Percentiles rank a stretch among this genome's conserved stretches.
These are phyloP conservation scores for Cardamine chenopodiifolia DNA, from an alignment of 345 rosid species.

Conservation along the genomic window DNA sequence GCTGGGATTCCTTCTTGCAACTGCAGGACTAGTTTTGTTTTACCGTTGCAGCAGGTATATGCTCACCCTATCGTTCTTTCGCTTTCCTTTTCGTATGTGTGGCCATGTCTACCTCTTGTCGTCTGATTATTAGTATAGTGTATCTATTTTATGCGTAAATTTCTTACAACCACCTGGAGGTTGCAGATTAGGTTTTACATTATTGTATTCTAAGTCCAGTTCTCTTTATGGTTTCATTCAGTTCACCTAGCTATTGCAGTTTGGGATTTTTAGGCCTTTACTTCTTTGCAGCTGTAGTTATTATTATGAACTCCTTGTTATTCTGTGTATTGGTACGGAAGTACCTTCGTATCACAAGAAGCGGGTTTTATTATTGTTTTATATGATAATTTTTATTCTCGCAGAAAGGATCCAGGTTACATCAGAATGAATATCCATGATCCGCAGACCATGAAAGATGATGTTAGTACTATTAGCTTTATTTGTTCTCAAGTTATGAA, in stretches of 20 bases:
- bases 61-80: conserved; percentile 11
- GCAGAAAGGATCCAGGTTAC: conserved; percentile 97
- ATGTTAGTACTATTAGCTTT: conserved; percentile 55
- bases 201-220: background rate
- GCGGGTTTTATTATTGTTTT: conserved; percentile 20
- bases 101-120: background rate
- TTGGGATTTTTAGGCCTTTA: conserved; percentile 19
- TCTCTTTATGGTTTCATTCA: conserved; percentile 6
- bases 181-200: conserved; percentile 4
- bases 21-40: conserved; percentile 73
- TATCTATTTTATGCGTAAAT: background rate
- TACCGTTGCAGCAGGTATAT: conserved; percentile 93
- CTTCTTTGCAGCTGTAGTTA: conserved; percentile 17
- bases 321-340: conserved; percentile 5
- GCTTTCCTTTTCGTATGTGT: conserved; percentile 5
- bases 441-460: conserved; percentile 88
- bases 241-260: background rate
- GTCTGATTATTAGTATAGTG: background rate
- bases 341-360: conserved; percentile 6
- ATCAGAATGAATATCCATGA: conserved; percentile 80
- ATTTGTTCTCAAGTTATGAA: conserved; percentile 13
- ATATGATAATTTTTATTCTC: conserved; percentile 12
- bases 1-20: conserved; percentile 76
- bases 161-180: background rate
- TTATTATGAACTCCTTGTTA: background rate